These are phyloP conservation scores for Musa troglodytarum DNA, from an alignment of 176 grass and related monocot species.

Conservation along the genomic window DNA sequence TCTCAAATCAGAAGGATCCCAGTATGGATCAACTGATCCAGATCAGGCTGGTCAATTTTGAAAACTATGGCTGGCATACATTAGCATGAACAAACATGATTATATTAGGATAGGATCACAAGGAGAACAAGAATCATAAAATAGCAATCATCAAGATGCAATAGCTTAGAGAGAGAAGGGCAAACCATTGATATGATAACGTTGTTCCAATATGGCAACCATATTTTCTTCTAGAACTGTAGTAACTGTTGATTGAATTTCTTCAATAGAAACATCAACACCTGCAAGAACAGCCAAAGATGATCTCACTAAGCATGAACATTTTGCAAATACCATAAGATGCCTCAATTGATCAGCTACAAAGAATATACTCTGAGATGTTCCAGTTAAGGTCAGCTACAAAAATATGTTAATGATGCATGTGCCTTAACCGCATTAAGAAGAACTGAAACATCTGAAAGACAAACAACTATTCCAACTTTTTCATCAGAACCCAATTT, in stretches of 20 bases:
- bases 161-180: slow-evolving; percentile 12
- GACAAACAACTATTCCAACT: too few species aligned
- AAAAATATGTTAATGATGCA: too few species aligned
- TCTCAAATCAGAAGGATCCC: too few species aligned
- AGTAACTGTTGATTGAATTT: slow-evolving; percentile 63
- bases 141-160: slow-evolving; percentile 11
- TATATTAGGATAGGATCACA: not conserved
- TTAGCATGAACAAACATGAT: not conserved
- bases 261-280: slow-evolving; percentile 75
- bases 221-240: slow-evolving; percentile 63
- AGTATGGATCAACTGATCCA: too few species aligned
- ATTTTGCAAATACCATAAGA: not conserved
- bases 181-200: slow-evolving; percentile 88
- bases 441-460: too few species aligned
- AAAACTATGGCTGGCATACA: not conserved
- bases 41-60: too few species aligned
- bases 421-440: too few species aligned
- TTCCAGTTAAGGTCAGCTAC: too few species aligned
- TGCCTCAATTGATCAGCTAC: not conserved
- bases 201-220: slow-evolving; percentile 83
- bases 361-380: too few species aligned
- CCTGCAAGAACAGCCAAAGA: slow-evolving; percentile 30
- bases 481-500: too few species aligned
- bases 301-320: too few species aligned
- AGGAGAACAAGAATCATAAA: slow-evolving; percentile 7